phyloP scores from a whole-genome alignment of 164 flowering plant species.

The Sextonia rubra region DNA sequence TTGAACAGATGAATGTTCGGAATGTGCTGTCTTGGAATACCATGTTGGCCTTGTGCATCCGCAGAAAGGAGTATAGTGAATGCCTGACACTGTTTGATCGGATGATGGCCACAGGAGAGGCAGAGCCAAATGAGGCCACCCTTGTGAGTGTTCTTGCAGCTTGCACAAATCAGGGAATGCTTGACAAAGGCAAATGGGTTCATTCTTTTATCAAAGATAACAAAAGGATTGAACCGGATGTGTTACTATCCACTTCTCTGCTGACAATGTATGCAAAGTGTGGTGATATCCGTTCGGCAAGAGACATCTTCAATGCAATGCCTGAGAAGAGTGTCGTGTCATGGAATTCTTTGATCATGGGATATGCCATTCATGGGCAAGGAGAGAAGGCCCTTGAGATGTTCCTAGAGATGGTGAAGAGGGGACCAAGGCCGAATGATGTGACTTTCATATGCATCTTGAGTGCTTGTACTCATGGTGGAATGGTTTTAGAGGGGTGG shows the following conservation, averaged over 20 bases:
- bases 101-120: constrained; percentile 37
- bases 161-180: constrained; percentile 45
- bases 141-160: constrained; percentile 61
- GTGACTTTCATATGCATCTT: constrained; percentile 54
- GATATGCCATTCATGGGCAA: constrained; percentile 59
- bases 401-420: constrained; percentile 60
- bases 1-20: constrained; percentile 38
- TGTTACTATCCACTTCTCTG: constrained; percentile 54
- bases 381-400: constrained; percentile 52
- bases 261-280: constrained; percentile 76
- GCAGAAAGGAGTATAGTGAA: constrained; percentile 34
- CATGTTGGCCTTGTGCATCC: constrained; percentile 44
- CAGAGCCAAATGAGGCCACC: constrained; percentile 55
- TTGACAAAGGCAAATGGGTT: constrained; percentile 50
- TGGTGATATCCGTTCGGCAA: constrained; percentile 50
- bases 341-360: constrained; percentile 72
- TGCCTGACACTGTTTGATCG: constrained; percentile 50
- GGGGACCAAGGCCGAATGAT: constrained; percentile 48
- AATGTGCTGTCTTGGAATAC: constrained; percentile 65
- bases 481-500: constrained; percentile 67
- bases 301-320: constrained; percentile 55
- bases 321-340: constrained; percentile 54
- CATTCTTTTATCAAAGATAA: constrained; percentile 41
- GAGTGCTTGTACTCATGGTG: constrained; percentile 59
- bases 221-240: constrained; percentile 32